Base-by-base conservation (phyloP, 2,329 filamentous ascomycete species). In the Epichloe scottii region DNA sequence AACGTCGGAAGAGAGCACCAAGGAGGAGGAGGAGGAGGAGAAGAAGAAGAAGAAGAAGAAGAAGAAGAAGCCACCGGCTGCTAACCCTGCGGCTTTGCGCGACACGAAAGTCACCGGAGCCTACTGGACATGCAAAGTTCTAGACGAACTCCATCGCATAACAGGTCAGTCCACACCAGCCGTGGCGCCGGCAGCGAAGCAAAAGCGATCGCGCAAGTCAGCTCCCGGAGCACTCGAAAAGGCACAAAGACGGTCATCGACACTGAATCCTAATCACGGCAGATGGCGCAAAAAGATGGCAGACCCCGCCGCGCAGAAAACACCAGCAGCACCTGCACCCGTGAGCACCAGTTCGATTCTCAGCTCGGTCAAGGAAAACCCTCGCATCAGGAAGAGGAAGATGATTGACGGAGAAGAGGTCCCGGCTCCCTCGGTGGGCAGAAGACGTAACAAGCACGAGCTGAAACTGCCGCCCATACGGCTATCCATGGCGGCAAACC, bases 301-400 rank as follows among this genome's bases (percentile, higher is more conserved):
- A 1, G 34, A 34, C 10, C 37, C 19, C n/a, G n/a, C n/a, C n/a
- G n/a, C n/a, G n/a, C 51, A 11, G 42, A 46, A 23, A n/a, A 21
- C 30, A 7, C 33, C 15, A 34, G 12, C 30, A 3, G n/a, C 50
- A 19, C 11, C 23, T 17, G 26, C 14, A 8, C 38, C 40, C 3
- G n/a, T 46, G 17, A 23, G 40, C 33, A 53, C 55, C 43, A 70
- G 62, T 52, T 77, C 76, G 3, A 78, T 79, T n/a, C 62, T 72
- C 4, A 67, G 70, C 8, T 71, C 74, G 1, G 75, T 79, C 52
- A 79, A 79, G 58, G 64, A 65, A 10, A 71, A 74, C 39, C 69
- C 68, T 5, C 68, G 73, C 21, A 64, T 68, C 39, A 67, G 74
- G 53, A 76, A 73, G 58, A 68, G 69, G 14, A 76, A 75, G 58